phyloP scores from a whole-genome alignment of 2,329 filamentous ascomycete genomes.

The Claviceps sp. region DNA sequence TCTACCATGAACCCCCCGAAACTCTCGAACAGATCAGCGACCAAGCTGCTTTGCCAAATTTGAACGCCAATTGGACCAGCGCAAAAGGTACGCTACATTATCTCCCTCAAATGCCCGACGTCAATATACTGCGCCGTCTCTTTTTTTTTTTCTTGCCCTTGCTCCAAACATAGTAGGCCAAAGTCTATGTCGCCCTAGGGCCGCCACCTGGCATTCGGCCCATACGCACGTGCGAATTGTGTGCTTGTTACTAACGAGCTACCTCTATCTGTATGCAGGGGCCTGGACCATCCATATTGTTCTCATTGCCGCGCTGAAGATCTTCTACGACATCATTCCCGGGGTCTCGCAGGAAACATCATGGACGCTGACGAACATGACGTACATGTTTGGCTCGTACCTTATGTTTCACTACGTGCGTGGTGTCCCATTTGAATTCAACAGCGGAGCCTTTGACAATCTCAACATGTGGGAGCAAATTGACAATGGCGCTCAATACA shows the following conservation, averaged over 20 bases:
- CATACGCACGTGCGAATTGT: neutral
- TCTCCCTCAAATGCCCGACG: no score
- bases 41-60: constrained; percentile 83
- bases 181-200: neutral
- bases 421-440: constrained; percentile 97
- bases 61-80: constrained; percentile 98
- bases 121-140: no score
- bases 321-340: constrained; percentile 92
- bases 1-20: constrained; percentile 94
- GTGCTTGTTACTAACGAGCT: neutral
- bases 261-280: constrained; percentile 38
- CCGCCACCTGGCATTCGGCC: neutral
- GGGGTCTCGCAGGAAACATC: constrained; percentile 95
- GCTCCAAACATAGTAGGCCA: neutral
- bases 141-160: neutral
- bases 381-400: constrained; percentile 97
- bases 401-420: constrained; percentile 99
- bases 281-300: constrained; percentile 97
- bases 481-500: constrained; percentile 97
- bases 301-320: constrained; percentile 81
- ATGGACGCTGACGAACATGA: constrained; percentile 97
- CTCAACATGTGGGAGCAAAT: constrained; percentile 99
- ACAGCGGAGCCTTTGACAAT: constrained; percentile 95
- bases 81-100: constrained; percentile 65
- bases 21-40: constrained; percentile 96